Percentiles rank a stretch among this genome's conserved stretches.
Conservation (phyloP, 805 yeast genomes). For the Zygosaccharomyces lentus region DNA sequence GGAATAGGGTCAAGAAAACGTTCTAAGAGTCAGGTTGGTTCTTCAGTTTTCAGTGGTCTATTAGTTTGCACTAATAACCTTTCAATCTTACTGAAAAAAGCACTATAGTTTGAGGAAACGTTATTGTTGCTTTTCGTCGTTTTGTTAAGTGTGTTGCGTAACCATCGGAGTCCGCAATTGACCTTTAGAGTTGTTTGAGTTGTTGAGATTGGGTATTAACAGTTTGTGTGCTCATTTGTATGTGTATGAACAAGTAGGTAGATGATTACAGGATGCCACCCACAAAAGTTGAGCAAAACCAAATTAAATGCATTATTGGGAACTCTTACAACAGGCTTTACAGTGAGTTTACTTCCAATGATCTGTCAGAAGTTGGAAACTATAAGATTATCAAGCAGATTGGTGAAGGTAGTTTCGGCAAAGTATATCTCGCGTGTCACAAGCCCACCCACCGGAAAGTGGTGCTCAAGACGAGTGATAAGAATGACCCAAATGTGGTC, state of each 20-base stretch:
- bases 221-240: too few species aligned
- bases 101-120: background rate
- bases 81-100: background rate
- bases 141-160: background rate
- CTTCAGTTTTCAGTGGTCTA: background rate
- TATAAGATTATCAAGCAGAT: slow-evolving; percentile 68
- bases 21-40: background rate
- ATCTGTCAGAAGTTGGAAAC: slow-evolving; percentile 69
- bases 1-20: background rate
- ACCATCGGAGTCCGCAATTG: background rate
- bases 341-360: slow-evolving; percentile 43
- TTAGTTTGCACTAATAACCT: background rate
- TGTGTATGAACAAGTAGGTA: background rate
- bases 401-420: slow-evolving; percentile 92
- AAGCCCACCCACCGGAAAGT: slow-evolving; percentile 68
- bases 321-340: slow-evolving; percentile 61
- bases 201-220: background rate
- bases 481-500: slow-evolving; percentile 78
- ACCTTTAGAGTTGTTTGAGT: background rate
- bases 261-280: slow-evolving; percentile 8
- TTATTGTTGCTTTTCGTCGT: background rate
- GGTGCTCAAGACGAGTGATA: slow-evolving; percentile 76
- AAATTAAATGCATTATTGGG: slow-evolving; percentile 43
- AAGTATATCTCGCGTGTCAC: slow-evolving; percentile 82
- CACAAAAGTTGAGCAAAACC: slow-evolving; percentile 30